Evolutionary conservation across 139 green algal species (phyloP), one percentile per base, ranked within the genome.

Genomic region (Chlamydomonas schloesseri): DNA sequence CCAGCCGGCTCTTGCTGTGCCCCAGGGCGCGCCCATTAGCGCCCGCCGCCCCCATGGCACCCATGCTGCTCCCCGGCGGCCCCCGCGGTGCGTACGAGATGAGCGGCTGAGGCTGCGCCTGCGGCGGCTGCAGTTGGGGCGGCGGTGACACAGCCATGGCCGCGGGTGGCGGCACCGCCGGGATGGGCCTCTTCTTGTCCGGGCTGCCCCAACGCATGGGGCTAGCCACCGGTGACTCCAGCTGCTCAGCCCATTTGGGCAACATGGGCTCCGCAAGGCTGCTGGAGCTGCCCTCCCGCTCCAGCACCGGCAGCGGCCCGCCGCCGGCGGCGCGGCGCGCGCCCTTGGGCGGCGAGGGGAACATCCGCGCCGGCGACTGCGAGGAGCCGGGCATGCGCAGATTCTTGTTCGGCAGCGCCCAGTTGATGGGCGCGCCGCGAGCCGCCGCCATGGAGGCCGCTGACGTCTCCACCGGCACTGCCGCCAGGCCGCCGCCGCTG

Each of bases 241-340:
- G 31, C 26, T 86, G 80, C 37, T 86, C 80, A 0, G 67, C 58
- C 80, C 80, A 86, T 23, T 24, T 67, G 60, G 80, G 80, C 68
- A 86, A 50, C 67, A 73, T 18, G 5, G 80, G 55, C 20, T 86
- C 80, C 1, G 21, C 53, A 23, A 86, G 26, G 53, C 67, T 78
- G 26, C 53, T 78, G 24, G 67, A 58, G 47, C 67, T 74, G 47
- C 47, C 68, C n/a, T 37, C 70, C 21, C 68, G 67, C 20, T 70
- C 62, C 78, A 84, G 64, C 76, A 37, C 23, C 37, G 42, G 37
- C 46, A 34, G 23, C 9, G 37, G 42, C 42, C 37, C 3, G 31
- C 28, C n/a, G 46, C 26, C 72, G 6, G 72, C 72, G 36, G 18
- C 26, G 26, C 79, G 46, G 2, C 23, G 65, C 0, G 47, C 65